Base-by-base conservation (phyloP, 345 rosid species). In the Aurinia saxatilis region DNA sequence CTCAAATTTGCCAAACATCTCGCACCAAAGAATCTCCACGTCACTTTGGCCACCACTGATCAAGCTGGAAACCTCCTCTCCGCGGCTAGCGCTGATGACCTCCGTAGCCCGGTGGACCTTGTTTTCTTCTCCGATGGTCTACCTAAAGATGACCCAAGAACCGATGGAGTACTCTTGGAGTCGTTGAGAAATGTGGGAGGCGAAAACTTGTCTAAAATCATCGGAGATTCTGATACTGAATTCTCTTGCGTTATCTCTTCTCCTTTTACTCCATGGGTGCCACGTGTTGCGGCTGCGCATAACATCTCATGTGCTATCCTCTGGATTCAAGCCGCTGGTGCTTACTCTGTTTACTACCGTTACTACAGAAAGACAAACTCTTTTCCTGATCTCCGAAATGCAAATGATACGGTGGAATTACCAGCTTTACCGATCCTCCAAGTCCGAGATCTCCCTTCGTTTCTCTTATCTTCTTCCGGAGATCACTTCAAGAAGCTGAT, bases 211-310 rank as follows among this genome's bases (percentile, higher is more conserved):
- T 75, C 84, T 3, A 50, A 45, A 54, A 56, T 81, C 21, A 54
- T 86, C 5, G 38, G 18, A 48, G 41, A 57, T n/a, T n/a, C n/a
- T n/a, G 13, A 71, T 35, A 5, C n/a, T n/a, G 51, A 61, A 48
- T 55, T 57, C 21, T 66, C 75, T 11, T 81, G 82, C 18, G 40
- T 82, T 14, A 58, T 83, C 36, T 34, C 57, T 16, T 72, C 23
- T 16, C 82, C 85, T 0, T 84, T 84, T 40, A 15, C 79, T 46
- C 80, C 90, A 17, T 84, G 90, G 90, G 81, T 73, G 8, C 39
- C 80, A 0, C 67, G 61, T 6, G 70, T 80, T 50, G 85, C 87
- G 0, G 63, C 38, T 7, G 39, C 76, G 11, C 67, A 50, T 49
- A 67, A 60, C 11, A 78, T 83, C 44, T 84, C 87, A 35, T 75